Evolutionary conservation across 2,329 filamentous ascomycete species (phyloP).

Genomic region (Chrysoporthe austroafricana): DNA sequence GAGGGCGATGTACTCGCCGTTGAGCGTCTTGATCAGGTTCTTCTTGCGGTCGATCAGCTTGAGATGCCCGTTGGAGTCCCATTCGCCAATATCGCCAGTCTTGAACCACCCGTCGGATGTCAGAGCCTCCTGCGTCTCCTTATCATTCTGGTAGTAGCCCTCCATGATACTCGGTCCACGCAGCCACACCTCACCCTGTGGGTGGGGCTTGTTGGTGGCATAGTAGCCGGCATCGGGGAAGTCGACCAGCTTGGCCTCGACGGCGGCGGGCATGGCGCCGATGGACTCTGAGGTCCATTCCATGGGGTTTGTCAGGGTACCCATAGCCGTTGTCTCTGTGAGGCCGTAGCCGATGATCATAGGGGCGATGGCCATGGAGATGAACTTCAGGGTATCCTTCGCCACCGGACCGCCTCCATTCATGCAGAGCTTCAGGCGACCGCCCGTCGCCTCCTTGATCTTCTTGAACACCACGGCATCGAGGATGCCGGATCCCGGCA

Average conservation of each 20-base stretch:
- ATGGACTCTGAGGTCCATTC: slow-evolving; percentile 77
- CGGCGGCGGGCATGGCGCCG: slow-evolving; percentile 72
- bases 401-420: slow-evolving; percentile 85
- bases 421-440: slow-evolving; percentile 78
- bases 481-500: slow-evolving; percentile 70
- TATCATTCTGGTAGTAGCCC: slow-evolving; percentile 77
- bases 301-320: slow-evolving; percentile 72
- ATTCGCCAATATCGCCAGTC: slow-evolving; percentile 84
- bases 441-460: slow-evolving; percentile 87
- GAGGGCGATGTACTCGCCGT: slow-evolving; percentile 81
- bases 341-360: slow-evolving; percentile 90
- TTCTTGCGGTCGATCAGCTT: slow-evolving; percentile 84
- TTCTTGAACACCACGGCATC: slow-evolving; percentile 88
- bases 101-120: slow-evolving; percentile 83
- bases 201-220: slow-evolving; percentile 72
- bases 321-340: slow-evolving; percentile 83
- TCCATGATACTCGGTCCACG: slow-evolving; percentile 72
- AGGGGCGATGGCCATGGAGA: slow-evolving; percentile 84
- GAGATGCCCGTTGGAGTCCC: slow-evolving; percentile 71
- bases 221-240: slow-evolving; percentile 83
- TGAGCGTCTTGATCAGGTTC: slow-evolving; percentile 83
- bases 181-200: slow-evolving; percentile 89
- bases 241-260: slow-evolving; percentile 86
- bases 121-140: slow-evolving; percentile 73
- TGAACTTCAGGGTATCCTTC: slow-evolving; percentile 84